phyloP scores from a whole-genome alignment of 257 asterid species.

The Leptodermis oblonga region DNA sequence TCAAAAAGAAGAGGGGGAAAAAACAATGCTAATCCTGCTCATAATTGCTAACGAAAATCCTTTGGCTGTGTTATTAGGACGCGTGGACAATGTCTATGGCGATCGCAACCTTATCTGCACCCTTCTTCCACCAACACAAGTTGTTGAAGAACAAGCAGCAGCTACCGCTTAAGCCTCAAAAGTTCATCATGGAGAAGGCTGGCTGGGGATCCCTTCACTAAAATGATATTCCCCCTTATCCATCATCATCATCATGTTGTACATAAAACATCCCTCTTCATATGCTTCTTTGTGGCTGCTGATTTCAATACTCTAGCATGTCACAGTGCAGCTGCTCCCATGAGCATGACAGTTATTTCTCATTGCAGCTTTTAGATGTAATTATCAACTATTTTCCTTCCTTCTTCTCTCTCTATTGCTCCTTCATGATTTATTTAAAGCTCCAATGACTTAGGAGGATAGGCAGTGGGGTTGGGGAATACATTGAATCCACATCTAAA shows the following conservation, averaged over 20 bases:
- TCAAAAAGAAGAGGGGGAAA: no score
- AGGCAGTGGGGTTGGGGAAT: not conserved
- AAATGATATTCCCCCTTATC: slow-evolving; percentile 6
- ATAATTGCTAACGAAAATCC: not conserved
- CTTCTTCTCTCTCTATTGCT: slow-evolving; percentile 2
- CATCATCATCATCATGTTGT: slow-evolving; percentile 37
- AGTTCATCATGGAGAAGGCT: slow-evolving; percentile 12
- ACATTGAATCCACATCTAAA: not conserved
- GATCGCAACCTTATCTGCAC: slow-evolving; percentile 98
- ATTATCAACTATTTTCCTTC: slow-evolving; percentile 17
- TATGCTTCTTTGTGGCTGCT: slow-evolving; percentile 34
- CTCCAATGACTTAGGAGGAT: not conserved
- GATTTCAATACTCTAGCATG: slow-evolving; percentile 19
- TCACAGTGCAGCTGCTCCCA: slow-evolving; percentile 26
- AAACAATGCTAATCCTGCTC: no score
- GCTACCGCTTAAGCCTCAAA: slow-evolving; percentile 59
- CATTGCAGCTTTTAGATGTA: slow-evolving; percentile 32
- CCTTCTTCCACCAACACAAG: slow-evolving; percentile 79
- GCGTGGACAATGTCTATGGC: slow-evolving; percentile 97
- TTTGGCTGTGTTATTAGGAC: slow-evolving; percentile 44
- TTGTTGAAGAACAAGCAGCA: slow-evolving; percentile 79
- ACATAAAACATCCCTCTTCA: slow-evolving; percentile 31
- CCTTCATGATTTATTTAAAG: not conserved
- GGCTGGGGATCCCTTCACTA: no score
- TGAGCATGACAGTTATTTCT: slow-evolving; percentile 36